Evolutionary conservation across 192 early-diverging fungal genomes (phyloP).

Genomic region (Obelidium mucronatum): DNA sequence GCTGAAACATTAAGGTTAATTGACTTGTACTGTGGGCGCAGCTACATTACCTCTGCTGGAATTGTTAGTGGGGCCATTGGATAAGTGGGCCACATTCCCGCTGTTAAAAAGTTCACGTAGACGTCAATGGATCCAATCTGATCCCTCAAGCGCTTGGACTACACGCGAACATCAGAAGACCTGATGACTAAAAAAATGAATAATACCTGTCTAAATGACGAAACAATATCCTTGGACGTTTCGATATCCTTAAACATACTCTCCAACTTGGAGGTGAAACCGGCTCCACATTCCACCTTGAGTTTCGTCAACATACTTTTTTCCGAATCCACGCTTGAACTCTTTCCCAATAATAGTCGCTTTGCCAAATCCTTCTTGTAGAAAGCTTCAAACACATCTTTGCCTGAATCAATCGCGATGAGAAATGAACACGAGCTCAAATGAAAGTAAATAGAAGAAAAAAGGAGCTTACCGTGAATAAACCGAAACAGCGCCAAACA

Average conservation of each 20-base stretch:
- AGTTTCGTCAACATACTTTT: constrained; percentile 85
- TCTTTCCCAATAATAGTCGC: constrained; percentile 75
- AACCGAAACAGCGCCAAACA: constrained; percentile 89
- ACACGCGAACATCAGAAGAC: not conserved
- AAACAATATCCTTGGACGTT: constrained; percentile 76
- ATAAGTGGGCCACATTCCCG: constrained; percentile 94
- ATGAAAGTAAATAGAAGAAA: not conserved
- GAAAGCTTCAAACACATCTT: constrained; percentile 97
- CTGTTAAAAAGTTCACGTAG: constrained; percentile 82
- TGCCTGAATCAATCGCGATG: constrained; percentile 53
- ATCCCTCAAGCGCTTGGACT: constrained; percentile 41
- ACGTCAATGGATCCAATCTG: constrained; percentile 63
- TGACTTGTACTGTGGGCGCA: constrained; percentile 63
- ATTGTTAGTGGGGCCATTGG: constrained; percentile 72
- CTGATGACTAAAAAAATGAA: not conserved
- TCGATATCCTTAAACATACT: constrained; percentile 98
- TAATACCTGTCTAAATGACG: constrained; percentile 50
- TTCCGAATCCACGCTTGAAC: constrained; percentile 86
- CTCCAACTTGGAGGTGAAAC: constrained; percentile 92
- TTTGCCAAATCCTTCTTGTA: constrained; percentile 94
- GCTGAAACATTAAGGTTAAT: constrained; percentile 55
- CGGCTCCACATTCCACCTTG: constrained; percentile 88
- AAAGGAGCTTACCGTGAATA: constrained; percentile 61
- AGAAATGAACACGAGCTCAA: not conserved
- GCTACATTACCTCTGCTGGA: constrained; percentile 68